These are phyloP conservation scores for Saturnispora mendoncae DNA, from an alignment of 805 yeast species.

Conservation along the genomic window DNA sequence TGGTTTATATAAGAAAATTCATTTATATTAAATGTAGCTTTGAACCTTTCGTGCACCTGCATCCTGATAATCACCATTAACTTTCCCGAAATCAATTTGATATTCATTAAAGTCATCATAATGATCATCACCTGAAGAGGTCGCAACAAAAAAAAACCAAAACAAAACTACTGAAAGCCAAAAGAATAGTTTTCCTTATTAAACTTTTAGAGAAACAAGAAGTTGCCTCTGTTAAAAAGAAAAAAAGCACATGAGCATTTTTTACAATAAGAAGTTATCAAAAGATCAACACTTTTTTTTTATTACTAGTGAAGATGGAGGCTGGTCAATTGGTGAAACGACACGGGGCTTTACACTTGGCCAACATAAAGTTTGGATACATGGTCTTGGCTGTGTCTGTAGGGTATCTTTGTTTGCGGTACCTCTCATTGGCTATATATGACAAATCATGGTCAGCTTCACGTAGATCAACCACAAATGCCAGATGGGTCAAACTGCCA, in stretches of 20 bases:
- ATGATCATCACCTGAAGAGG: no score
- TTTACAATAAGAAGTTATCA: not conserved
- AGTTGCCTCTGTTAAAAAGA: no score
- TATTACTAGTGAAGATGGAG: not conserved
- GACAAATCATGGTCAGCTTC: slow-evolving; percentile 31
- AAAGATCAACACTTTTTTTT: not conserved
- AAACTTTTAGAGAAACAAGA: no score
- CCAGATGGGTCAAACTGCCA: slow-evolving; percentile 1
- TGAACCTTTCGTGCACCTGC: no score
- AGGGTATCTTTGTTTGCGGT: slow-evolving; percentile 28
- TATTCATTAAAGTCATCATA: no score
- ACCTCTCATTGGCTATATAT: slow-evolving; percentile 16
- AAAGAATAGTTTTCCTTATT: no score
- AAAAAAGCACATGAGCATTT: not conserved
- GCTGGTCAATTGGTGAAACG: slow-evolving; percentile 23
- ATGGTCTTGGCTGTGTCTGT: slow-evolving; percentile 32
- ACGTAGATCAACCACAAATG: slow-evolving; percentile 30
- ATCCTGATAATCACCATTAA: no score
- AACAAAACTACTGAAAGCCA: no score
- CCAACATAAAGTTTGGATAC: slow-evolving; percentile 56
- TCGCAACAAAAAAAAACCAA: no score
- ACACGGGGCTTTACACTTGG: slow-evolving; percentile 46
- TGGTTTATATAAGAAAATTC: not conserved
- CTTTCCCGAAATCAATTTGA: no score
- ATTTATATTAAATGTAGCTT: no score